These are phyloP conservation scores for Aspergillus ellipticus DNA, from an alignment of 495 filamentous ascomycete species.

Conservation along the genomic window DNA sequence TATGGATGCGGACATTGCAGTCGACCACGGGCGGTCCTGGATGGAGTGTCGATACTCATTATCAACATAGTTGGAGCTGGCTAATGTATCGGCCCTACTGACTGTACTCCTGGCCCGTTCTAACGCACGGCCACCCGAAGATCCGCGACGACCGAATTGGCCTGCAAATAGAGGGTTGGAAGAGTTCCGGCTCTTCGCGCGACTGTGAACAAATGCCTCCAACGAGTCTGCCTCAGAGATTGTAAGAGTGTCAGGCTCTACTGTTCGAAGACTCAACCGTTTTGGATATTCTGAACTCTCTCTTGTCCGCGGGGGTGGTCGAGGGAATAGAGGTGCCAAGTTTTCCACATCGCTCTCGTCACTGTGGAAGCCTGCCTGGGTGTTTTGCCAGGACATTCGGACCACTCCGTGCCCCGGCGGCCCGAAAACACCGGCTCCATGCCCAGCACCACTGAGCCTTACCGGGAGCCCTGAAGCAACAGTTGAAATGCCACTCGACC, in stretches of 20 bases:
- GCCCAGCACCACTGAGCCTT: slow-evolving; percentile 44
- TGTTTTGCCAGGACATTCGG: slow-evolving; percentile 48
- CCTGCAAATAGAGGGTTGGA: slow-evolving; percentile 43
- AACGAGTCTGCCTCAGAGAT: slow-evolving; percentile 43
- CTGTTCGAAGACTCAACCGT: slow-evolving; percentile 32
- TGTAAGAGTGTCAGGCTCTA: slow-evolving; percentile 33
- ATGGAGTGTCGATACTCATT: slow-evolving; percentile 33
- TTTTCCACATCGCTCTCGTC: slow-evolving; percentile 37
- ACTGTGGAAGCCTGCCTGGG: slow-evolving; percentile 33
- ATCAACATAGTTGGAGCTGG: slow-evolving; percentile 32
- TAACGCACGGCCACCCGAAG: slow-evolving; percentile 35
- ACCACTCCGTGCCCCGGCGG: slow-evolving; percentile 43
- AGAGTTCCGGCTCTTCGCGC: slow-evolving; percentile 42
- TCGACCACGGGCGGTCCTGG: slow-evolving; percentile 36
- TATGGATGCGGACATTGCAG: slow-evolving; percentile 36
- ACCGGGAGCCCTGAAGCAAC: slow-evolving; percentile 37
- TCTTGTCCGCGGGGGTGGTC: slow-evolving; percentile 30
- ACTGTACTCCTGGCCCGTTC: slow-evolving; percentile 35
- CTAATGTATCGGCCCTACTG: slow-evolving; percentile 40
- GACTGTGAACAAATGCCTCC: slow-evolving; percentile 44
- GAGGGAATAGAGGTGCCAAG: slow-evolving; percentile 38
- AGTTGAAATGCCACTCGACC: slow-evolving; percentile 42
- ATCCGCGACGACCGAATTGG: slow-evolving; percentile 32
- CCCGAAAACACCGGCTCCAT: slow-evolving; percentile 48
- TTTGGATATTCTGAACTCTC: slow-evolving; percentile 32